A percentile compares a stretch with the other conserved stretches of the same genome.
Evolutionary conservation across 805 yeast genomes (phyloP).

Genomic region (Yarrowia sp.): DNA sequence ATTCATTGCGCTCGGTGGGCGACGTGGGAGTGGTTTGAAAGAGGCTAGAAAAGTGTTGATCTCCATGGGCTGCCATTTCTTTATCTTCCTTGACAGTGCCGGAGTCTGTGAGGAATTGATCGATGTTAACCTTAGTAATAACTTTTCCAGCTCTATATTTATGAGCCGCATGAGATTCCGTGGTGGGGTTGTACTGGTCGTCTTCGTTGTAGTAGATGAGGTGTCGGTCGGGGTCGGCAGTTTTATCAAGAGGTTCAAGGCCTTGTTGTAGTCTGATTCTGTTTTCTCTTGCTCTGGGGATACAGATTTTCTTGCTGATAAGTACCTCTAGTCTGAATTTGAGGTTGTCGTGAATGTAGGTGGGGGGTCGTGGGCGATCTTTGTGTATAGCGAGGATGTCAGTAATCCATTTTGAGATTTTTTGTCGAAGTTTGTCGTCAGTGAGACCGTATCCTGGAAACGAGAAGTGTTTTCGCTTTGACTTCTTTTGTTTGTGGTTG

Average conservation of each 20-base stretch:
- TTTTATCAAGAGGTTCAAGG: neutral
- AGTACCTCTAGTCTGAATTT: neutral
- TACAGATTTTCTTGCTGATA: neutral
- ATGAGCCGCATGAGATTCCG: neutral
- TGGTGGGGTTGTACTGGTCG: neutral
- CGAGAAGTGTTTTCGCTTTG: neutral
- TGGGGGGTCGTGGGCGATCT: neutral
- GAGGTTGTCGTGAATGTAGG: neutral
- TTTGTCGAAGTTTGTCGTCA: neutral
- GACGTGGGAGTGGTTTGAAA: neutral
- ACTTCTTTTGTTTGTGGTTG: neutral
- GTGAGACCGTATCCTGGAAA: neutral
- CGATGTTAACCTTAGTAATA: neutral
- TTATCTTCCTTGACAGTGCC: neutral
- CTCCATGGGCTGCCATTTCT: neutral
- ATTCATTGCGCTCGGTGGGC: neutral
- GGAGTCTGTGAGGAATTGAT: neutral
- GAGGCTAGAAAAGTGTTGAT: neutral
- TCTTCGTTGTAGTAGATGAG: neutral
- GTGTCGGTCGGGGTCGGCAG: neutral
- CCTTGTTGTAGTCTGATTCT: neutral
- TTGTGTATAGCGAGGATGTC: neutral
- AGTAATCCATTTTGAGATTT: neutral
- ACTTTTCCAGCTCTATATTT: neutral
- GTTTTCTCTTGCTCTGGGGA: neutral